Evolutionary conservation across 805 yeast species (phyloP), one percentile per base, ranked within the genome.

Genomic region (Saccharomyces paradoxus): DNA sequence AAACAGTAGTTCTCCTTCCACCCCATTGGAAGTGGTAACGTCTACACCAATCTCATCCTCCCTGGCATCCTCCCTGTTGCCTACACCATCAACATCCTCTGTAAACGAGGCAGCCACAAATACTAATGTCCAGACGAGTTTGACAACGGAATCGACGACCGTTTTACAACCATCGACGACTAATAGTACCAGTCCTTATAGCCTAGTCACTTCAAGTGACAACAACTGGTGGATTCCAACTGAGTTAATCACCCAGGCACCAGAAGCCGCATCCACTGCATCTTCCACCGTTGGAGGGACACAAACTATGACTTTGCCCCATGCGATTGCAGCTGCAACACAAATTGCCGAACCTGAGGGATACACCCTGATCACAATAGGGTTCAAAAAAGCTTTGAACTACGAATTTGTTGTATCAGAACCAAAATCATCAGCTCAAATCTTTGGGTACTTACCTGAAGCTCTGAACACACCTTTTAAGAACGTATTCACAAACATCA

Each of bases 371-470:
- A 62, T 70, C 29, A 67, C 71, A 0, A 54, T 70, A 47, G 73
- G 73, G 12, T 92, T 92, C 76, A 82, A 84, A 63, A 71, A 82
- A 55, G 81, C 85, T 3, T 80, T 90, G 70, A 90, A 89, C 71
- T 92, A 91, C 71, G 88, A 89, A 63, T 90, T 90, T 61, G 88
- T 94, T 59, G 94, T 81, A 57, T 86, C 77, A 60, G 83, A 90
- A 64, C 88, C 96, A 57, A 87, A 78, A 66, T 89, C 99, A 59
- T 87, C 96, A 60, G 87, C 82, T 41, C 95, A 86, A 47, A 77
- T 74, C 26, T 72, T 67, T 60, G 83, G 77, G 63, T 90, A 84
- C 69, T 77, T 94, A 63, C 97, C 98, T n/a, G 70, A 70, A 41
- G 87, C 86, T 13, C 74, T 92, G 55, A 71, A 76, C 1, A 78